Conservation (phyloP, 495 filamentous ascomycete genomes). For the Coniosporium apollinis region DNA sequence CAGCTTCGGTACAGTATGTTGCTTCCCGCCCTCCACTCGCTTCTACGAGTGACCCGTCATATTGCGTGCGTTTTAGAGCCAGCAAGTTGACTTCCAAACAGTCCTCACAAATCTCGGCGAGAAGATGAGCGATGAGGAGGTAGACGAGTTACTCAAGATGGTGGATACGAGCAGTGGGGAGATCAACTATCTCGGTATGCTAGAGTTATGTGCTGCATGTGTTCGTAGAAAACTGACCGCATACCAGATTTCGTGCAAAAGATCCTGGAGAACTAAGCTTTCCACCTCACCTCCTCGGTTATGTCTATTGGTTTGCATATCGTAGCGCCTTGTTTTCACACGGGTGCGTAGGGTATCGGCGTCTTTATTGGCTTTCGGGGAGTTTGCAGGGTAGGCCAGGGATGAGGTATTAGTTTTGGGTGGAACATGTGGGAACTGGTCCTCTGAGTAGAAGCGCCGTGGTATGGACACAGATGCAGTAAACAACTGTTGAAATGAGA, state of each 20-base stretch:
- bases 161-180: slow-evolving; percentile 87
- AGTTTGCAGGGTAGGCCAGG: no score
- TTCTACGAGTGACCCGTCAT: no score
- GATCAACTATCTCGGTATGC: slow-evolving; percentile 83
- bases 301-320: no score
- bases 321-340: no score
- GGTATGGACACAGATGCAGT: no score
- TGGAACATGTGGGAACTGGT: no score
- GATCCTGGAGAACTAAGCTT: slow-evolving; percentile 70
- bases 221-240: neutral
- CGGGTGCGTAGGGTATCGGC: no score
- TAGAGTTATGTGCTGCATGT: neutral
- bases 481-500: no score
- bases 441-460: no score
- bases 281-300: neutral
- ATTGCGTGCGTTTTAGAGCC: neutral
- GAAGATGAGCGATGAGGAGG: slow-evolving; percentile 97
- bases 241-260: slow-evolving; percentile 70
- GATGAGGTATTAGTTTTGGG: no score
- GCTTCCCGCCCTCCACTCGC: neutral
- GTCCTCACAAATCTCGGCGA: slow-evolving; percentile 93
- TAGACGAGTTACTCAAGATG: slow-evolving; percentile 93
- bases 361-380: no score
- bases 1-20: slow-evolving; percentile 74
- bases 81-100: slow-evolving; percentile 9